Conservation (phyloP, 148 eudicot genomes). For the Camellia granthamiana region DNA sequence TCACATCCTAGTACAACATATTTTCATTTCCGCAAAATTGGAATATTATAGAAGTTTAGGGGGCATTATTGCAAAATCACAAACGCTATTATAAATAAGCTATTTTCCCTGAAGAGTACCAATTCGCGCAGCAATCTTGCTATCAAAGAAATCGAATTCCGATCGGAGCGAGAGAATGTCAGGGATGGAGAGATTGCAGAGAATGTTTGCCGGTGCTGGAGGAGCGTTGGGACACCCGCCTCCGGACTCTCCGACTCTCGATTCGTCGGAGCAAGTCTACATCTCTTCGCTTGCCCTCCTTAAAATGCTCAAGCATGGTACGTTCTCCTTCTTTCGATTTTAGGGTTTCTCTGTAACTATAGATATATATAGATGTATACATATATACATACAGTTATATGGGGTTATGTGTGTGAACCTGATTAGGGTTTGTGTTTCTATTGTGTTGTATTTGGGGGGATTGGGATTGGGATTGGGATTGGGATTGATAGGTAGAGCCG, state of each 20-base stretch:
- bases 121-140: constrained; percentile 19
- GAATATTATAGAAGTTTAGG: no score
- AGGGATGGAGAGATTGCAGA: constrained; percentile 74
- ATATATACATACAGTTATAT: background rate
- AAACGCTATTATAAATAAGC: no score
- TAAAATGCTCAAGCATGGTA: constrained; percentile 95
- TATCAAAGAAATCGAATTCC: constrained; percentile 26
- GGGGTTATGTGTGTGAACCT: background rate
- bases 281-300: constrained; percentile 90
- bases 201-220: constrained; percentile 98
- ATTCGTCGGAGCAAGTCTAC: constrained; percentile 91
- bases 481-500: constrained; percentile 64
- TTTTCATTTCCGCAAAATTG: no score
- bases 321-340: background rate
- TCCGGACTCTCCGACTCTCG: constrained; percentile 84
- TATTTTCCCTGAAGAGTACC: no score
- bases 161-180: constrained; percentile 2
- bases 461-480: background rate
- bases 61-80: no score
- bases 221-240: constrained; percentile 87
- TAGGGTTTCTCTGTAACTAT: background rate
- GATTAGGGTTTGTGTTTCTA: background rate
- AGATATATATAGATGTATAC: background rate
- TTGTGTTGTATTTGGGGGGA: background rate
- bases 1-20: no score